These are phyloP conservation scores for Microbotryum scabiosae DNA, from an alignment of 1,284 basidiomycete species.

Conservation along the genomic window DNA sequence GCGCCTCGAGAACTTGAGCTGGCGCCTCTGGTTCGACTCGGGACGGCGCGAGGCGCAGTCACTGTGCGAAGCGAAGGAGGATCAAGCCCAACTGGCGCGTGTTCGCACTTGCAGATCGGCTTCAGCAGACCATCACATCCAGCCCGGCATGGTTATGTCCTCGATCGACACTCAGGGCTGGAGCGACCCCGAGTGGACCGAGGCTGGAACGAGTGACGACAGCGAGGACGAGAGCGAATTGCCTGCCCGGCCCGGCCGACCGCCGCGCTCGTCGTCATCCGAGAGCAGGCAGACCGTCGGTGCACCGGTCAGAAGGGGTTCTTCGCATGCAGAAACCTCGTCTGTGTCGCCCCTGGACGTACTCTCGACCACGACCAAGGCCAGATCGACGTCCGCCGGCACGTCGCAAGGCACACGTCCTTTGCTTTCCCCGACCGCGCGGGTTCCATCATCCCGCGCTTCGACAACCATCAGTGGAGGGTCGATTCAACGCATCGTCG, in stretches of 20 bases:
- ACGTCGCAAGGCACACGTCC: no score
- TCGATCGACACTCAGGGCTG: slow-evolving; percentile 3
- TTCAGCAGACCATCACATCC: background rate
- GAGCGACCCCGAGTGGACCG: slow-evolving; percentile 27
- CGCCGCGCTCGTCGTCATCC: background rate
- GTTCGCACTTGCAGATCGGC: no score
- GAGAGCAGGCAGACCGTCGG: background rate
- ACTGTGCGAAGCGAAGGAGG: background rate
- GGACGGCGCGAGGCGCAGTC: slow-evolving; percentile 3
- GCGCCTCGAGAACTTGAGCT: slow-evolving; percentile 73
- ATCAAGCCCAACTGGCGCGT: background rate
- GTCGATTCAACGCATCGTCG: slow-evolving; percentile 26
- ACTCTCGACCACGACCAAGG: no score
- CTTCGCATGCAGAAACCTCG: no score
- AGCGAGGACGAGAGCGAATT: background rate
- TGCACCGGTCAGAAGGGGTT: no score
- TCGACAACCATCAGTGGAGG: slow-evolving; percentile 22
- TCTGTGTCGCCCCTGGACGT: no score
- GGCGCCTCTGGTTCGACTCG: slow-evolving; percentile 62
- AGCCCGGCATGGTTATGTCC: slow-evolving; percentile 2
- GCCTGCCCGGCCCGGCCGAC: background rate
- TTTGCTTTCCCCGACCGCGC: no score
- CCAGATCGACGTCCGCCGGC: no score
- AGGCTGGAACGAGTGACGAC: slow-evolving; percentile 11
- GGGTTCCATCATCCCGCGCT: slow-evolving; percentile 2